These are phyloP conservation scores for Argentina anserina DNA, from an alignment of 306 rosid genomes.

Conservation along the genomic window DNA sequence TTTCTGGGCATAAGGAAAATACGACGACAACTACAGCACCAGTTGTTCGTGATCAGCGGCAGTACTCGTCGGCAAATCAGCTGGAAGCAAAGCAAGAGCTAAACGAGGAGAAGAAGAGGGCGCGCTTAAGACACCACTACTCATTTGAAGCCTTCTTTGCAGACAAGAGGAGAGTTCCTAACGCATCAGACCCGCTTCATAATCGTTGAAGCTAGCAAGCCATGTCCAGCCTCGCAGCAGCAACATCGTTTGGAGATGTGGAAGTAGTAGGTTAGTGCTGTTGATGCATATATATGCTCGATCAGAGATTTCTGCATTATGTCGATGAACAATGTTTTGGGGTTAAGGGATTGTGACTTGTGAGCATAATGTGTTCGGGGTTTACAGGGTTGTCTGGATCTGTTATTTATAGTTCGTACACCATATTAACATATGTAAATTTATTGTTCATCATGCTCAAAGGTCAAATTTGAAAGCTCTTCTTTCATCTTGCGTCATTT, in stretches of 20 bases:
- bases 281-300: background rate
- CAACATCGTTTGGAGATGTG: background rate
- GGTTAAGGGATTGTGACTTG: background rate
- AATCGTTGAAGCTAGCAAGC: slow-evolving; percentile 54
- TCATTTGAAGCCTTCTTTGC: slow-evolving; percentile 44
- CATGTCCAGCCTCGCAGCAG: background rate
- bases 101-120: slow-evolving; percentile 7
- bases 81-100: slow-evolving; percentile 26
- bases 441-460: background rate
- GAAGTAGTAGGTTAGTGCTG: background rate
- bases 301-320: background rate
- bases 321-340: background rate
- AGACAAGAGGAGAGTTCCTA: slow-evolving; percentile 76
- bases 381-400: background rate
- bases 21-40: background rate
- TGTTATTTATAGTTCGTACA: background rate
- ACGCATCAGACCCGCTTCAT: slow-evolving; percentile 93
- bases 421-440: background rate
- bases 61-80: background rate
- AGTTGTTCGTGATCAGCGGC: slow-evolving; percentile 4
- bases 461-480: background rate
- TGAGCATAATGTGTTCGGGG: background rate
- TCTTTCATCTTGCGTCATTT: background rate
- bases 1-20: slow-evolving; percentile 36
- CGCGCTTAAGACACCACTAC: slow-evolving; percentile 12